A percentile compares a stretch with the other conserved stretches of the same genome.
phyloP scores from a whole-genome alignment of 1,139 yeast species.

The Debaryomyces coudertii region DNA sequence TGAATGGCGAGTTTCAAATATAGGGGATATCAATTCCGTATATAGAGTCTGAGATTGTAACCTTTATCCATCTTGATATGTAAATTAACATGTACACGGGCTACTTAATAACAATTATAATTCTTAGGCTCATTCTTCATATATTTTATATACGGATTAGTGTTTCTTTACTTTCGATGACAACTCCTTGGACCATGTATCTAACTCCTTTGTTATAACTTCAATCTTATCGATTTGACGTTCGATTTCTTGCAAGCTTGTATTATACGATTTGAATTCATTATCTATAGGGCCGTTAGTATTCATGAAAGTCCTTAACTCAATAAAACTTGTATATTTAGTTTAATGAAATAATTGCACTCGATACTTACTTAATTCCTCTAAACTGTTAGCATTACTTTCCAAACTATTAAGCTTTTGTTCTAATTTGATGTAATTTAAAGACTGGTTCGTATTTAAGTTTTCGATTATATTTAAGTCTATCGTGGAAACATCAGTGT shows the following conservation, averaged over 20 bases:
- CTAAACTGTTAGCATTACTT: conserved; percentile 33
- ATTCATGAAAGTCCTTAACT: conserved; percentile 4
- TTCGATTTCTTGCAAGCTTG: conserved; percentile 47
- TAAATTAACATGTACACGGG: too few relatives aligned
- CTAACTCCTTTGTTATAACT: conserved; percentile 54
- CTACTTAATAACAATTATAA: too few relatives aligned
- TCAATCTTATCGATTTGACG: conserved; percentile 48
- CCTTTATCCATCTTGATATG: too few relatives aligned
- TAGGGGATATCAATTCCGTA: too few relatives aligned
- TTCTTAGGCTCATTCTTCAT: background rate
- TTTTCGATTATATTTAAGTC: conserved; percentile 58
- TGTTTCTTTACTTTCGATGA: conserved; percentile 23
- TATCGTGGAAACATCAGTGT: conserved; percentile 54
- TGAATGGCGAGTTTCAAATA: background rate
- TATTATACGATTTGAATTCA: conserved; percentile 33
- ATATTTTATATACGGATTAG: background rate
- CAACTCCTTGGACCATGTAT: conserved; percentile 60
- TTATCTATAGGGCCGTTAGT: conserved; percentile 24
- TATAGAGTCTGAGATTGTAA: too few relatives aligned
- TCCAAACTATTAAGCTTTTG: conserved; percentile 46
- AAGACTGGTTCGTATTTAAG: conserved; percentile 59
- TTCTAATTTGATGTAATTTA: conserved; percentile 59
- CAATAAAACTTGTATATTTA: background rate
- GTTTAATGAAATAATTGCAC: background rate
- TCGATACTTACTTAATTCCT: conserved; percentile 34